These are phyloP conservation scores for Immersiporthe knoxdaviesiana DNA, from an alignment of 2,329 filamentous ascomycete genomes.

Conservation along the genomic window DNA sequence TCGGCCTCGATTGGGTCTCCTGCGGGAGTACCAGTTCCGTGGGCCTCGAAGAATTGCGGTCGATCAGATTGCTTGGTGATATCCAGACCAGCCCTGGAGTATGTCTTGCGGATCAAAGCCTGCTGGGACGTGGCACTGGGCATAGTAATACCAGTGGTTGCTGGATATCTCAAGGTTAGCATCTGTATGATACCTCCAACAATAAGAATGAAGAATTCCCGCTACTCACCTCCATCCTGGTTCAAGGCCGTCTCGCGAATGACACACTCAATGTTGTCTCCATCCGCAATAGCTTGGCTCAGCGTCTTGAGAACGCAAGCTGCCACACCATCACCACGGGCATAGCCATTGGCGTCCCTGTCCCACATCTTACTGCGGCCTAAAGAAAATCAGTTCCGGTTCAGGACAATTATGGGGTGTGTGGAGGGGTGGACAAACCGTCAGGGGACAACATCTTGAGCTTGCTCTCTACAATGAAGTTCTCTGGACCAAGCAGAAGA, in stretches of 20 bases:
- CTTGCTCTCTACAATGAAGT: slow-evolving; percentile 42
- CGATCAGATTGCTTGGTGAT: slow-evolving; percentile 32
- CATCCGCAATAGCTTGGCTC: slow-evolving; percentile 50
- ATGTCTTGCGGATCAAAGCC: slow-evolving; percentile 44
- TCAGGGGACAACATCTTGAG: slow-evolving; percentile 44
- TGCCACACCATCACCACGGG: slow-evolving; percentile 53
- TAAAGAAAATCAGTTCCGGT: slow-evolving; percentile 5
- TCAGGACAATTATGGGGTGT: neutral
- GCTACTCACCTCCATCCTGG: slow-evolving; percentile 42
- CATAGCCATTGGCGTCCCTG: slow-evolving; percentile 52
- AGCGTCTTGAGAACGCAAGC: slow-evolving; percentile 51
- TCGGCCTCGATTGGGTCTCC: slow-evolving; percentile 38
- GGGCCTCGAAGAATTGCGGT: slow-evolving; percentile 45
- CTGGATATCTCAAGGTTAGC: slow-evolving; percentile 44
- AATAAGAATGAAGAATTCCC: slow-evolving; percentile 38
- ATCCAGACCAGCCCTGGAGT: slow-evolving; percentile 44
- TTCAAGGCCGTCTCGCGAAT: slow-evolving; percentile 48
- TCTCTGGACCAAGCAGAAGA: slow-evolving; percentile 38
- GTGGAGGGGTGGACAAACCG: slow-evolving; percentile 28
- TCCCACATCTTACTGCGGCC: slow-evolving; percentile 49
- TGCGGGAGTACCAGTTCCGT: slow-evolving; percentile 35
- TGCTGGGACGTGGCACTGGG: slow-evolving; percentile 48
- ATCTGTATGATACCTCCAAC: neutral
- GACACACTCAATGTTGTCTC: slow-evolving; percentile 44
- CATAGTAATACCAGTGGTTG: slow-evolving; percentile 54